A percentile compares a stretch with the other conserved stretches of the same genome.
phyloP scores from a whole-genome alignment of 441 rosid species.

The Populus hybrid region DNA sequence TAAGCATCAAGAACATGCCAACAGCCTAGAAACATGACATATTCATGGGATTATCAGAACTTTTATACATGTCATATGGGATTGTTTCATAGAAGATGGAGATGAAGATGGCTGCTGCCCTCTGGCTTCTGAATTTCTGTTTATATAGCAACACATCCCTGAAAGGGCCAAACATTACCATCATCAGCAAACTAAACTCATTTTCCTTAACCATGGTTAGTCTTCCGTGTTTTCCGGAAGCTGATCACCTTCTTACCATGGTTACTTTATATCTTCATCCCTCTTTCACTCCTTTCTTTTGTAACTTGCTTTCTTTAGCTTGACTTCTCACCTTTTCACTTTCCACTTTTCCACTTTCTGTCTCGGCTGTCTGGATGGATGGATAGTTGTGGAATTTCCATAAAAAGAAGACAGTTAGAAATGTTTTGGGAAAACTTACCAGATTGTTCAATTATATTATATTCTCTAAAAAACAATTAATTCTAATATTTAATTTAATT shows the following conservation, averaged over 20 bases:
- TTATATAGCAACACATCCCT: constrained; percentile 11
- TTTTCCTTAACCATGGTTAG: constrained; percentile 47
- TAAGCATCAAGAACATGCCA: not conserved
- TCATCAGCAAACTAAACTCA: constrained; percentile 19
- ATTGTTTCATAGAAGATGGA: not conserved
- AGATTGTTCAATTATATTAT: no score
- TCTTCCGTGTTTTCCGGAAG: constrained; percentile 33
- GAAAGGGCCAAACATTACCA: not conserved
- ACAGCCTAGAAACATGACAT: not conserved
- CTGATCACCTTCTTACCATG: constrained; percentile 33
- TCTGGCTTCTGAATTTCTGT: constrained; percentile 7
- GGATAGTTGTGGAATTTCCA: no score
- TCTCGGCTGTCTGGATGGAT: no score
- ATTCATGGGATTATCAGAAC: not conserved
- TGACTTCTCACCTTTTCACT: no score
- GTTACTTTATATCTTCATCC: constrained; percentile 65
- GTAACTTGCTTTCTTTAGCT: not conserved
- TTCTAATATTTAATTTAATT: no score
- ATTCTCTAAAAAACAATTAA: no score
- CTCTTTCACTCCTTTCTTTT: constrained; percentile 4
- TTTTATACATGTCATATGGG: not conserved
- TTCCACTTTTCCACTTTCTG: no score
- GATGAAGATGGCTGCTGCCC: constrained; percentile 6
- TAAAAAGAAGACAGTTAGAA: no score
- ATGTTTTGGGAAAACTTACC: no score